Evolutionary conservation across 2,329 filamentous ascomycete species (phyloP).

Genomic region (Diplodia corticola): DNA sequence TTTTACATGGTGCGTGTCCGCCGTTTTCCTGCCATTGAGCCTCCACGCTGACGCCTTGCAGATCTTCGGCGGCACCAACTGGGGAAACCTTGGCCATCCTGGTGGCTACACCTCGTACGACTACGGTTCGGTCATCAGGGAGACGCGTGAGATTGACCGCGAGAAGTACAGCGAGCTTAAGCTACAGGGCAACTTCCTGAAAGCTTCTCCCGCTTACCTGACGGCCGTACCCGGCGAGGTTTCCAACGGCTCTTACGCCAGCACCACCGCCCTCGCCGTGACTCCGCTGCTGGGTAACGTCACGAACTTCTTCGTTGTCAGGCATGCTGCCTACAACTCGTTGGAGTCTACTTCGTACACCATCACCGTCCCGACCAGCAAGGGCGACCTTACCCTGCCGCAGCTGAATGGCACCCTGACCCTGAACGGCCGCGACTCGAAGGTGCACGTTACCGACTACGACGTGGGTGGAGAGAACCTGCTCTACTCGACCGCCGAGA

Average conservation of each 20-base stretch:
- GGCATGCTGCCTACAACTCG: conserved; percentile 67
- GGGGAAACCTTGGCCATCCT: conserved; percentile 72
- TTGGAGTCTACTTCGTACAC: conserved; percentile 61
- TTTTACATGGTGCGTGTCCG: conserved; percentile 66
- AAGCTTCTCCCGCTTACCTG: conserved; percentile 70
- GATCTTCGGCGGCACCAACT: conserved; percentile 78
- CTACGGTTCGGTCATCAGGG: conserved; percentile 64
- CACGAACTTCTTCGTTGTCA: conserved; percentile 65
- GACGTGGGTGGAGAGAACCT: conserved; percentile 59
- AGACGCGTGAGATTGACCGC: conserved; percentile 66
- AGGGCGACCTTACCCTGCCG: conserved; percentile 57
- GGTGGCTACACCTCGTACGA: conserved; percentile 60
- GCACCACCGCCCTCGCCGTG: conserved; percentile 54
- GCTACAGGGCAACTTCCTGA: conserved; percentile 72
- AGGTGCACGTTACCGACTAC: conserved; percentile 67
- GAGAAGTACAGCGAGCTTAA: conserved; percentile 83
- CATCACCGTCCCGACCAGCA: conserved; percentile 63
- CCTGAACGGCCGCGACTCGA: conserved; percentile 65
- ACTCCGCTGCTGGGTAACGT: conserved; percentile 59
- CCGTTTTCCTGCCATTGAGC: neutral
- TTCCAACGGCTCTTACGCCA: conserved; percentile 33
- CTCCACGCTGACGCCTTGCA: conserved; percentile 29
- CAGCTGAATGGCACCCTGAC: conserved; percentile 59
- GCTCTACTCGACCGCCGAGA: conserved; percentile 69
- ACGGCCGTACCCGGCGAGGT: conserved; percentile 45